Evolutionary conservation across 257 asterid genomes (phyloP).

Genomic region (Nicotiana paniculata): DNA sequence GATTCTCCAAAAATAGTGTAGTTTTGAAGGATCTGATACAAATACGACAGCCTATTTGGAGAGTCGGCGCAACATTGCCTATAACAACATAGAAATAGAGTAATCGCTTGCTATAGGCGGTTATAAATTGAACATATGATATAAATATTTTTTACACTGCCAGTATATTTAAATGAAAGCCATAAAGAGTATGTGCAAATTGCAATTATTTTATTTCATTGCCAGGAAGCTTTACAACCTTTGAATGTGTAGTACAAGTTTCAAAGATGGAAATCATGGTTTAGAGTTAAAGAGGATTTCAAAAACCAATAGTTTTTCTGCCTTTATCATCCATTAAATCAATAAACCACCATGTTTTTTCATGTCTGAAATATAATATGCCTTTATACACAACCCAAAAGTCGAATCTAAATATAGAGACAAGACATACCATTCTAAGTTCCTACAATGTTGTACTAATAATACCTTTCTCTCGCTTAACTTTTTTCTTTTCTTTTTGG

Average conservation of each 20-base stretch:
- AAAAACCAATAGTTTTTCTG: background rate
- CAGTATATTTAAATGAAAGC: background rate
- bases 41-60: too few relatives aligned
- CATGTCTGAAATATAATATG: background rate
- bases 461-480: too few relatives aligned
- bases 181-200: background rate
- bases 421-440: background rate
- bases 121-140: background rate
- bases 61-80: too few relatives aligned
- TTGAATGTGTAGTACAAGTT: background rate
- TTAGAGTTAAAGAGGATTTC: background rate
- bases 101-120: background rate
- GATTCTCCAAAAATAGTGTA: too few relatives aligned
- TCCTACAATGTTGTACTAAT: too few relatives aligned
- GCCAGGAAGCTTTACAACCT: background rate
- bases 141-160: background rate
- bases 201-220: background rate
- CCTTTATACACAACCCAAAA: slow-evolving; percentile 3
- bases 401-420: background rate
- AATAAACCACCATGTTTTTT: background rate
- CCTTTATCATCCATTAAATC: background rate
- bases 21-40: too few relatives aligned
- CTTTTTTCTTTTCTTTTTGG: too few relatives aligned
- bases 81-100: background rate
- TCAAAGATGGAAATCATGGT: background rate